Evolutionary conservation across 2,329 filamentous ascomycete species (phyloP), one percentile per base, ranked within the genome.

Genomic region (Fusarium sp.): DNA sequence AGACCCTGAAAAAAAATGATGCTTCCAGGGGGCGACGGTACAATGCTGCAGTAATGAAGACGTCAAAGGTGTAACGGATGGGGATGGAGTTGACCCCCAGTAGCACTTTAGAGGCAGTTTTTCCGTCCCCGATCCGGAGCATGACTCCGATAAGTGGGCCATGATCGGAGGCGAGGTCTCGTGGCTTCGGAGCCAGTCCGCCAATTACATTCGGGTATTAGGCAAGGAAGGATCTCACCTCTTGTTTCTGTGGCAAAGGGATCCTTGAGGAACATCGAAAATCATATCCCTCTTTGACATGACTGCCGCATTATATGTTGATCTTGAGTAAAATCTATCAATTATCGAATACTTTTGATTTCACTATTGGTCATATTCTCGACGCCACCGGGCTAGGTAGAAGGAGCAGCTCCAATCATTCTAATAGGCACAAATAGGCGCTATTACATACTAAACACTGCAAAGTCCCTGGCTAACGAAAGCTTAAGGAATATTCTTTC

Each of bases 1-100:
- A 47, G 60, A 66, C 65, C 55, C 63, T 51, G 56, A n/a, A n/a
- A 30, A 51, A 62, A 66, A 18, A 28, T 18, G 59, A 56, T 41
- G 45, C 6, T 18, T 37, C 23, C 41, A 30, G 9, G n/a, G 53
- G 65, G 40, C 47, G 6, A 62, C 5, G 4, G 20, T 30, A 31
- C 23, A 47, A 37, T 37, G 36, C 34, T 41, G 53, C 33, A 42
- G 56, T 58, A 49, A 69, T 47, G n/a, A 37, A 54, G 42, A 67
- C 51, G 47, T 62, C 66, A 62, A 66, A 44, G 12, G 8, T 49
- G 46, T 10, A 33, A 46, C 28, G 16, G 40, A 58, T 37, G 44
- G 53, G 46, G 23, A 53, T 40, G 8, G 28, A 26, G 3, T 57
- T 37, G 31, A 47, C 47, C 55, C 65, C 57, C 31, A 44, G 15